Percentiles rank a stretch among this genome's conserved stretches.
Evolutionary conservation across 2,329 filamentous ascomycete genomes (phyloP).

Genomic region (Aureobasidium sp.): DNA sequence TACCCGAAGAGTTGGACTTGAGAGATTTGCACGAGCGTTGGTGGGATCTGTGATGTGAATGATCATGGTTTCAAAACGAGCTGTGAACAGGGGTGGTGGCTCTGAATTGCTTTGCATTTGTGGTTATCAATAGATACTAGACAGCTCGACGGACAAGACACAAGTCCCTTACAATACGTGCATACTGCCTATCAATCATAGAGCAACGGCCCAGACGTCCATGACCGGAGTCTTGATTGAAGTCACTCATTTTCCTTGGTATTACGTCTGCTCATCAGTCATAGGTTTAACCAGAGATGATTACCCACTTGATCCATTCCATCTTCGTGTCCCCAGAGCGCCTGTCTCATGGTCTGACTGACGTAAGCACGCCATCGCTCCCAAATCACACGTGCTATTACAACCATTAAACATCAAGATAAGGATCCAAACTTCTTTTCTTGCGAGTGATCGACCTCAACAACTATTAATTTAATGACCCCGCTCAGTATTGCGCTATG

Average conservation of each 20-base stretch:
- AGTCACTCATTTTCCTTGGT: not conserved
- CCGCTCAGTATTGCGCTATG: not conserved
- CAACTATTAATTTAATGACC: not conserved
- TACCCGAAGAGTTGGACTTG: slow-evolving; percentile 52
- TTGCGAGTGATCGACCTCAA: not conserved
- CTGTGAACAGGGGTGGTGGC: too few relatives aligned
- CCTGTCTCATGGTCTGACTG: not conserved
- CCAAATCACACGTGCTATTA: not conserved
- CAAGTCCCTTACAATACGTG: not conserved
- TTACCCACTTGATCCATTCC: not conserved
- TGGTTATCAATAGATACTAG: not conserved
- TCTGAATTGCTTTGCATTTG: not conserved
- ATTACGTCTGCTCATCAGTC: too few relatives aligned
- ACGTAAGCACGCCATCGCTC: not conserved
- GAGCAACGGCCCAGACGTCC: not conserved
- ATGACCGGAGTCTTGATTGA: too few relatives aligned
- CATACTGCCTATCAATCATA: not conserved
- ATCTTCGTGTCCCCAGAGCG: not conserved
- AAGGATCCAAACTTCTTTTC: not conserved
- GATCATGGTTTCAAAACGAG: not conserved
- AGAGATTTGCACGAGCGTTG: slow-evolving; percentile 60
- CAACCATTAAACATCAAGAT: not conserved
- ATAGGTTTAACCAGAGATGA: not conserved
- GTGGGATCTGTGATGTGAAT: slow-evolving; percentile 34
- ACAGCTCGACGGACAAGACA: not conserved